Percentiles rank a stretch among this genome's conserved stretches.
phyloP scores from a whole-genome alignment of 2,329 filamentous ascomycete genomes.

The Cercospora janseana region DNA sequence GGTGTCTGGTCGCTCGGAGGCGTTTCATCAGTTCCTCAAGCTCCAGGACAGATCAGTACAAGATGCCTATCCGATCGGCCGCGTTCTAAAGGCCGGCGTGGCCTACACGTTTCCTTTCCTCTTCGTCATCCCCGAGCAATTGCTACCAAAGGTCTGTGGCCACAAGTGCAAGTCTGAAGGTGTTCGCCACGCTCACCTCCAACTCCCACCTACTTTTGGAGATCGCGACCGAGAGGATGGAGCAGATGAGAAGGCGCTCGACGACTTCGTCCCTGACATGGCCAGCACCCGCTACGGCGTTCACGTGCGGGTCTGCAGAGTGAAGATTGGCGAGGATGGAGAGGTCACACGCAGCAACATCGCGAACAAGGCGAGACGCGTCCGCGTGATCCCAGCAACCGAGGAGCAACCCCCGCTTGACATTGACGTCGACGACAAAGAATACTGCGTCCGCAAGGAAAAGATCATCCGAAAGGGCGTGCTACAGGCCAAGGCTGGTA shows the following conservation, averaged over 20 bases:
- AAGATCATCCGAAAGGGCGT: constrained; percentile 61
- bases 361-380: constrained; percentile 53
- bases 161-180: constrained; percentile 53
- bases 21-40: constrained; percentile 60
- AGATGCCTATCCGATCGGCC: constrained; percentile 53
- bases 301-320: constrained; percentile 37
- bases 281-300: constrained; percentile 59
- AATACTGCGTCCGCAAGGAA: constrained; percentile 57
- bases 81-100: constrained; percentile 54
- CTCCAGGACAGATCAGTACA: constrained; percentile 48
- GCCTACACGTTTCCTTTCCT: constrained; percentile 61
- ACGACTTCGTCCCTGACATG: constrained; percentile 65
- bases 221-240: constrained; percentile 24
- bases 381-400: constrained; percentile 59
- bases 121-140: constrained; percentile 60
- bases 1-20: constrained; percentile 54
- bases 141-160: constrained; percentile 59
- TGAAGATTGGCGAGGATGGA: constrained; percentile 46
- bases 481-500: constrained; percentile 59
- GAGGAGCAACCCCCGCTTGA: constrained; percentile 61
- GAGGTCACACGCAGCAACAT: constrained; percentile 43
- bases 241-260: constrained; percentile 53
- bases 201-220: constrained; percentile 58
- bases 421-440: constrained; percentile 46
- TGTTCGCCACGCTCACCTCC: constrained; percentile 56